A percentile compares a stretch with the other conserved stretches of the same genome.
phyloP scores from a whole-genome alignment of 352 stramenopile species.

The Stramenopiles sp. region DNA sequence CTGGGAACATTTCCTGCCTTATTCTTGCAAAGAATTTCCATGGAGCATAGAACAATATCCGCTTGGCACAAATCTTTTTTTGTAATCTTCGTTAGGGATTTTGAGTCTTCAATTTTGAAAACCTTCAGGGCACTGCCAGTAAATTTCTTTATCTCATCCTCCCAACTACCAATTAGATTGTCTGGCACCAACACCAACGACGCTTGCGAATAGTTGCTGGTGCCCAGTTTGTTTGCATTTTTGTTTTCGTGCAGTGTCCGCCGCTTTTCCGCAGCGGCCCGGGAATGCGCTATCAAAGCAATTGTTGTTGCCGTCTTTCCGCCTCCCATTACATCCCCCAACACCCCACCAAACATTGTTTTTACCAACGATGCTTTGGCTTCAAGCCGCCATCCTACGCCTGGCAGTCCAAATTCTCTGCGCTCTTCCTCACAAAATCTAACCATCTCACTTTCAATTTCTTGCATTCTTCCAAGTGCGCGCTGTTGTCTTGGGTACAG shows the following conservation, averaged over 20 bases:
- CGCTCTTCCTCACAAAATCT: slow-evolving; percentile 27
- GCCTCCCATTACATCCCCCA: slow-evolving; percentile 27
- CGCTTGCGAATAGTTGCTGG: slow-evolving; percentile 20
- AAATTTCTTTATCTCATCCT: slow-evolving; percentile 26
- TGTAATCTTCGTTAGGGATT: slow-evolving; percentile 22
- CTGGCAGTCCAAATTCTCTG: slow-evolving; percentile 18
- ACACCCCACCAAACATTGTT: slow-evolving; percentile 23
- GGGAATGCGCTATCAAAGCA: too few species aligned
- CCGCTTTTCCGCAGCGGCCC: too few species aligned
- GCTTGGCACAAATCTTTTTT: slow-evolving; percentile 14
- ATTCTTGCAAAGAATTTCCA: slow-evolving; percentile 19
- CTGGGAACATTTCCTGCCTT: too few species aligned
- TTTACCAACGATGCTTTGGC: slow-evolving; percentile 19
- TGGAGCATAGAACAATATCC: slow-evolving; percentile 20
- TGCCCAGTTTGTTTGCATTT: too few species aligned
- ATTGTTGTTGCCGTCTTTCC: slow-evolving; percentile 29
- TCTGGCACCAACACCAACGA: slow-evolving; percentile 27
- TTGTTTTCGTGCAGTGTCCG: too few species aligned
- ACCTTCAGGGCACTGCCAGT: slow-evolving; percentile 15
- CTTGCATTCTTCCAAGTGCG: slow-evolving; percentile 26
- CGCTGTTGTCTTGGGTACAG: slow-evolving; percentile 24
- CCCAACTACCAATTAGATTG: slow-evolving; percentile 26
- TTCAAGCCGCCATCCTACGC: slow-evolving; percentile 24
- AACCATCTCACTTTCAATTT: slow-evolving; percentile 17
- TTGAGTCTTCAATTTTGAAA: slow-evolving; percentile 20